phyloP scores from a whole-genome alignment of 164 flowering plant genomes.

The Piper longum region DNA sequence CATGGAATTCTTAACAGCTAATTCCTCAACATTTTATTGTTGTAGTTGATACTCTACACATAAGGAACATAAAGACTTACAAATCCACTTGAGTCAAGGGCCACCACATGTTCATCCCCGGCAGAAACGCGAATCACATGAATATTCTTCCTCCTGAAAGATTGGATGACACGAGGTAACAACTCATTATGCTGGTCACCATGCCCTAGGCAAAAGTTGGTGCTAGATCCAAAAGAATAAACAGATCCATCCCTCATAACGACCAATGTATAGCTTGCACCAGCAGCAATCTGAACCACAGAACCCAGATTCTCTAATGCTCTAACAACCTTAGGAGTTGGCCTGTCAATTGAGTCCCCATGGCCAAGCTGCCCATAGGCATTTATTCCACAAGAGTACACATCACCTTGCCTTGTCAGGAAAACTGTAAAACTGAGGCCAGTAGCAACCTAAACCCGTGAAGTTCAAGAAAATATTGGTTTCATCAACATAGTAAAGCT shows the following conservation, averaged over 20 bases:
- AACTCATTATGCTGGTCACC: slow-evolving; percentile 79
- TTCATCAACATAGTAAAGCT: background rate
- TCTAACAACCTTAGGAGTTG: slow-evolving; percentile 56
- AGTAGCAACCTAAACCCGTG: slow-evolving; percentile 50
- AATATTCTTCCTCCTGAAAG: slow-evolving; percentile 53
- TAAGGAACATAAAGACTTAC: slow-evolving; percentile 28
- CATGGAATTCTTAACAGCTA: too few relatives aligned
- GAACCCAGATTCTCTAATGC: slow-evolving; percentile 33
- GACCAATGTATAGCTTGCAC: slow-evolving; percentile 69
- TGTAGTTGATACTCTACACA: background rate
- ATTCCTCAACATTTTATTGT: too few relatives aligned
- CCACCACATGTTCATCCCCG: slow-evolving; percentile 93
- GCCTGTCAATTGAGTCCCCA: slow-evolving; percentile 62
- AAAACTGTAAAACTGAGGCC: slow-evolving; percentile 80
- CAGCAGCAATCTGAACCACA: slow-evolving; percentile 73
- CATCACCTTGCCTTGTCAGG: slow-evolving; percentile 63
- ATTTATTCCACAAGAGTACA: slow-evolving; percentile 79
- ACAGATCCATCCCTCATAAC: slow-evolving; percentile 57
- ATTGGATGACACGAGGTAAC: slow-evolving; percentile 58
- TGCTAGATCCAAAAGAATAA: slow-evolving; percentile 82
- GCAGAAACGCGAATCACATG: slow-evolving; percentile 76
- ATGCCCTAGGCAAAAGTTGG: slow-evolving; percentile 93
- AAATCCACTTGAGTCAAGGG: slow-evolving; percentile 86
- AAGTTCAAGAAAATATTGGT: background rate
- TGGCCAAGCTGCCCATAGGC: slow-evolving; percentile 89